These are phyloP conservation scores for Suillus hirtellus DNA, from an alignment of 768 basidiomycete genomes.

Conservation along the genomic window DNA sequence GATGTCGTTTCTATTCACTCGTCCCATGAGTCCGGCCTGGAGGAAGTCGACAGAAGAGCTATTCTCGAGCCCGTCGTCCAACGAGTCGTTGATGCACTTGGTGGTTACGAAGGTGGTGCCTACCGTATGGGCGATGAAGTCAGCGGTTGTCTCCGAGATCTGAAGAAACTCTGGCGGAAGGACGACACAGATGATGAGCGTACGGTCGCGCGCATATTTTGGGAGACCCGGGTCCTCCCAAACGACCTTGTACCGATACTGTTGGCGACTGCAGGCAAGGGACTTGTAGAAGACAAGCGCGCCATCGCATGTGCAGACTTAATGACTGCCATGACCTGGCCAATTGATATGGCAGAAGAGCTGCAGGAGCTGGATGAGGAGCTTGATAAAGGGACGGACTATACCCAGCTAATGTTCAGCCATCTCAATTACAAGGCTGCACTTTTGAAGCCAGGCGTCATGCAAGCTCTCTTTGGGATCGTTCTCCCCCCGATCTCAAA, in stretches of 20 bases:
- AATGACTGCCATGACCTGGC: conserved; percentile 98
- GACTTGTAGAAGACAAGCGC: conserved; percentile 76
- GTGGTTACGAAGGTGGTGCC: conserved; percentile 63
- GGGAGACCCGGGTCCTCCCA: conserved; percentile 79
- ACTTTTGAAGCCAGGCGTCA: conserved; percentile 58
- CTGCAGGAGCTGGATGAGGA: conserved; percentile 88
- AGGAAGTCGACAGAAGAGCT: conserved; percentile 44
- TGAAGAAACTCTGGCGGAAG: conserved; percentile 94
- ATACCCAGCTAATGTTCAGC: conserved; percentile 76
- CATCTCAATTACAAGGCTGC: conserved; percentile 91
- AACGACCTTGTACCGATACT: conserved; percentile 90
- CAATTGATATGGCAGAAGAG: conserved; percentile 93
- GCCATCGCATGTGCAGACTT: conserved; percentile 85
- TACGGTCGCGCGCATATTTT: conserved; percentile 91
- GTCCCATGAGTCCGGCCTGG: conserved; percentile 24
- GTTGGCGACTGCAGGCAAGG: conserved; percentile 75
- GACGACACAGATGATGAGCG: conserved; percentile 97
- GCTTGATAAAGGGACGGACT: conserved; percentile 79
- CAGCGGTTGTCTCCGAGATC: conserved; percentile 85
- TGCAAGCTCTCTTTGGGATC: conserved; percentile 73
- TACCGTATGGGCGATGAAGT: conserved; percentile 83
- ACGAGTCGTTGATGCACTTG: conserved; percentile 78
- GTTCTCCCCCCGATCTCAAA: conserved; percentile 80
- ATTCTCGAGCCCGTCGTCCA: conserved; percentile 69
- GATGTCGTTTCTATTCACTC: conserved; percentile 37